These are phyloP conservation scores for Phlebopus sp. DNA, from an alignment of 1,284 basidiomycete species.

Conservation along the genomic window DNA sequence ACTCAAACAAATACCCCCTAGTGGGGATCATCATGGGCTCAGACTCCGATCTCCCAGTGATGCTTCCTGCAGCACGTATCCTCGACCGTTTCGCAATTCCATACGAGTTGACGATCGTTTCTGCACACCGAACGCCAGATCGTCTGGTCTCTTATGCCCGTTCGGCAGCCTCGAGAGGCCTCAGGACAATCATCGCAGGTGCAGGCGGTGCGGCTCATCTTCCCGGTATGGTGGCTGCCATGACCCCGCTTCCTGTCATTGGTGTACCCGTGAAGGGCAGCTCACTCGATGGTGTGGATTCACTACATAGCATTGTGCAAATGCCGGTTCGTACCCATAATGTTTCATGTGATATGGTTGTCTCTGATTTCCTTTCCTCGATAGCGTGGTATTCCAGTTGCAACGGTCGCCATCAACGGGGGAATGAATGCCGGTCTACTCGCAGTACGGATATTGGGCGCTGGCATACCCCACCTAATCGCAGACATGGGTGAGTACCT, in stretches of 20 bases:
- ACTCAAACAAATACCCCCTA: conserved; percentile 71
- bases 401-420: conserved; percentile 97
- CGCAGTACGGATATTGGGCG: conserved; percentile 85
- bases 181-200: conserved; percentile 86
- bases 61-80: conserved; percentile 87
- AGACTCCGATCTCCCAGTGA: conserved; percentile 94
- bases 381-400: conserved; percentile 93
- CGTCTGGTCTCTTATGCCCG: conserved; percentile 84
- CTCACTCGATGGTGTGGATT: conserved; percentile 93
- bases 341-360: conserved; percentile 2
- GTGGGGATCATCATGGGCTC: conserved; percentile 99
- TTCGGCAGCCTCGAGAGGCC: conserved; percentile 72
- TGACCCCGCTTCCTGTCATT: conserved; percentile 91
- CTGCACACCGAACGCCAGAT: conserved; percentile 93
- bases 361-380: conserved; percentile 1
- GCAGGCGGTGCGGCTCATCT: conserved; percentile 97
- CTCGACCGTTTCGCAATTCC: conserved; percentile 82
- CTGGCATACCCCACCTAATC: conserved; percentile 68
- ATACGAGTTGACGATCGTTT: conserved; percentile 95
- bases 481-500: conserved; percentile 77
- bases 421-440: conserved; percentile 92
- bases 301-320: conserved; percentile 95
- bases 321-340: conserved; percentile 78
- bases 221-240: conserved; percentile 96
- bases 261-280: conserved; percentile 98